Percentiles rank a stretch among this genome's conserved stretches.
These are phyloP conservation scores for Climacium dendroides DNA, from an alignment of 225 moss, liverwort and hornwort genomes.

Conservation along the genomic window DNA sequence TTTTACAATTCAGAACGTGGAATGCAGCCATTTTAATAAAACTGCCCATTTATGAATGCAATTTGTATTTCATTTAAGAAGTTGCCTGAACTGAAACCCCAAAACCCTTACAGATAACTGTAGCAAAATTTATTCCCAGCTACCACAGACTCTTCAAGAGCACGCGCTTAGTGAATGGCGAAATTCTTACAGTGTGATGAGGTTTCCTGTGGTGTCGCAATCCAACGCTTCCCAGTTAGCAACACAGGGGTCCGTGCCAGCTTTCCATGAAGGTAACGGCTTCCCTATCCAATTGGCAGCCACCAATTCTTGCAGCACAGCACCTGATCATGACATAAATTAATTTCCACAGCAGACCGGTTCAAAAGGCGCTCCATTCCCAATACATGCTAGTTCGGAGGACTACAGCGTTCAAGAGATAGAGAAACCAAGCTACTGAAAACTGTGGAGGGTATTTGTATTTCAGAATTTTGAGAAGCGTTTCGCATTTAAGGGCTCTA, in stretches of 20 bases:
- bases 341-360: background rate
- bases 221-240: slow-evolving; percentile 3
- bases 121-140: too few species aligned
- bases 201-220: slow-evolving; percentile 13
- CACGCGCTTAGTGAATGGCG: background rate
- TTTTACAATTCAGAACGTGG: too few species aligned
- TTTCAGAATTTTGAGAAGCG: background rate
- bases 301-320: slow-evolving; percentile 6
- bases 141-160: background rate
- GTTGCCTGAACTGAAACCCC: background rate
- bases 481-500: background rate
- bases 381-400: background rate
- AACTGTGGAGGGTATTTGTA: background rate
- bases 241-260: slow-evolving; percentile 22
- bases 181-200: slow-evolving; percentile 8
- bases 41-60: too few species aligned
- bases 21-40: too few species aligned
- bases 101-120: background rate
- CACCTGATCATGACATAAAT: background rate
- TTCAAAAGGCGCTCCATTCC: background rate
- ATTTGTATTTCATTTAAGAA: background rate
- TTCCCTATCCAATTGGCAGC: slow-evolving; percentile 6
- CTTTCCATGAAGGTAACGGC: slow-evolving; percentile 11
- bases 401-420: background rate
- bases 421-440: background rate